phyloP scores from a whole-genome alignment of 192 early-diverging fungal species.

The Mortierella antarctica region DNA sequence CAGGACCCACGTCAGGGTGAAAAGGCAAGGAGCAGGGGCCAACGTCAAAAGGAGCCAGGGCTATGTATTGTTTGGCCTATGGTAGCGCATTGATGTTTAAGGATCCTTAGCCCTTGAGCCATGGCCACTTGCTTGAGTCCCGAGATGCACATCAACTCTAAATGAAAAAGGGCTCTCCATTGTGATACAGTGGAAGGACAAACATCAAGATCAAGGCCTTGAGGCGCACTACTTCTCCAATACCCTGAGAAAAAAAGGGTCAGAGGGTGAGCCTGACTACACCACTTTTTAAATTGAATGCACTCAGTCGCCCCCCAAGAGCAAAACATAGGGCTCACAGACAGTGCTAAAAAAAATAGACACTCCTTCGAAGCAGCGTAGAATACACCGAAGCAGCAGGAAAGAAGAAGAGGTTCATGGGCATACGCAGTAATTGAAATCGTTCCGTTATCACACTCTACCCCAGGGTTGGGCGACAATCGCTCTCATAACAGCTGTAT shows the following conservation, averaged over 20 bases:
- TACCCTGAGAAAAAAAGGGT: slow-evolving; percentile 26
- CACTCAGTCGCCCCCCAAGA: slow-evolving; percentile 7
- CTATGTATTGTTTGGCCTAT: too few species aligned
- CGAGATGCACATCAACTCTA: too few species aligned
- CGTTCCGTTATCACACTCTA: slow-evolving; percentile 12
- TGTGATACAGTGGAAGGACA: not conserved
- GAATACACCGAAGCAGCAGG: not conserved
- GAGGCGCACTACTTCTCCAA: not conserved
- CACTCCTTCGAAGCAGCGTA: not conserved
- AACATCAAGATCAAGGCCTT: not conserved
- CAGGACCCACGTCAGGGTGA: too few species aligned
- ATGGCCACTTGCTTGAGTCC: too few species aligned
- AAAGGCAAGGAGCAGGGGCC: too few species aligned
- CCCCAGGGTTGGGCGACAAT: too few species aligned
- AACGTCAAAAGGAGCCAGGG: too few species aligned
- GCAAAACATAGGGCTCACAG: not conserved
- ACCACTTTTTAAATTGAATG: slow-evolving; percentile 17
- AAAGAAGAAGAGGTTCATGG: not conserved
- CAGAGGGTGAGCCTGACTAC: slow-evolving; percentile 16
- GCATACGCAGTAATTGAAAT: not conserved
- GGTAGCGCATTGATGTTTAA: too few species aligned
- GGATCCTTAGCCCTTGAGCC: too few species aligned
- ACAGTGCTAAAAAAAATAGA: not conserved
- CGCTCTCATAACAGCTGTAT: not conserved
- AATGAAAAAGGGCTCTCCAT: not conserved